Conservation (phyloP, 176 grass and related monocot species). For the Rhynchospora pubera region DNA sequence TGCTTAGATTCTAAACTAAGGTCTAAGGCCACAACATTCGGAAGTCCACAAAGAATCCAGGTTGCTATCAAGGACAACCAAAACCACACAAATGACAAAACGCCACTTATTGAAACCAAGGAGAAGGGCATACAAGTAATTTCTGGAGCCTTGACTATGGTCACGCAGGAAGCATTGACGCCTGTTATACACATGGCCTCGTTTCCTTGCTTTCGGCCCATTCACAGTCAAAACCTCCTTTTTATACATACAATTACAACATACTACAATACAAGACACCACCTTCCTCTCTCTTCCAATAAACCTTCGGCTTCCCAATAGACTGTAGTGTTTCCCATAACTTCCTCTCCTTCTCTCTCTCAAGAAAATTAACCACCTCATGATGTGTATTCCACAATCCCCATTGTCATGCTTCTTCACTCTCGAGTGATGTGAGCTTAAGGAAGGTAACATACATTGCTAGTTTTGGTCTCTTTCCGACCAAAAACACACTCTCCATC, state of each 20-base stretch:
- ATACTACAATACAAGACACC: not conserved
- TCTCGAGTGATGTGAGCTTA: not conserved
- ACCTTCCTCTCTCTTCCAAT: not conserved
- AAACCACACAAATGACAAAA: not conserved
- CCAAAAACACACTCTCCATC: conserved; percentile 1
- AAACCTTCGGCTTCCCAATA: too few relatives aligned
- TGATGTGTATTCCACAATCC: too few relatives aligned
- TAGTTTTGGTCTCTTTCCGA: not conserved
- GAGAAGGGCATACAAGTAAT: not conserved
- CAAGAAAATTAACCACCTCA: not conserved
- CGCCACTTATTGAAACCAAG: not conserved
- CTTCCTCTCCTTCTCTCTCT: not conserved
- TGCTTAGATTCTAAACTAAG: too few relatives aligned
- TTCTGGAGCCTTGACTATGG: not conserved
- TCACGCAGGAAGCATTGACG: conserved; percentile 11
- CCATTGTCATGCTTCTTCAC: not conserved
- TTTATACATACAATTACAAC: too few relatives aligned
- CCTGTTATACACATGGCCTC: conserved; percentile 24
- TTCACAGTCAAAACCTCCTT: not conserved
- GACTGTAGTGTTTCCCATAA: conserved; percentile 16
- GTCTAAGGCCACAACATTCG: not conserved
- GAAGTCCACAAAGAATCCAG: not conserved
- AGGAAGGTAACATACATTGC: not conserved
- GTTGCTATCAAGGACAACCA: not conserved
- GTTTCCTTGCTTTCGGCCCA: conserved; percentile 15